Evolutionary conservation across 257 asterid genomes (phyloP).

Genomic region (Leonotis leonurus): DNA sequence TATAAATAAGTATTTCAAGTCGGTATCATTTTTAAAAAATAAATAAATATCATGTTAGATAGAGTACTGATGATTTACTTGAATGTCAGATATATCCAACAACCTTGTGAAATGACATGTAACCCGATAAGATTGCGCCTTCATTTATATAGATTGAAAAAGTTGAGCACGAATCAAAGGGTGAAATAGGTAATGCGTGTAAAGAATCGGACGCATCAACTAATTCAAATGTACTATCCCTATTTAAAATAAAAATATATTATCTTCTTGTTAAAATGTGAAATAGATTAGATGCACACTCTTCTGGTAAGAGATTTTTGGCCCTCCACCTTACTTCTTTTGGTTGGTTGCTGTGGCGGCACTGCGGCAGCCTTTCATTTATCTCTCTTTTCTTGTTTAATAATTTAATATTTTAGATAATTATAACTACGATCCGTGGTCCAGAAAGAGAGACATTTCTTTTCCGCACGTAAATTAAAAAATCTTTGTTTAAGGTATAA

Average conservation of each 20-base stretch:
- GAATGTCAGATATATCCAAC: neutral
- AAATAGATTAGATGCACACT: neutral
- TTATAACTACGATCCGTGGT: too few species aligned
- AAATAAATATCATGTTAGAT: too few species aligned
- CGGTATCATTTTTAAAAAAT: too few species aligned
- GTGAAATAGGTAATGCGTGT: neutral
- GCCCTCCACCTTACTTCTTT: constrained; percentile 23
- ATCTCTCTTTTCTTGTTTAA: neutral
- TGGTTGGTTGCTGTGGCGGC: constrained; percentile 23
- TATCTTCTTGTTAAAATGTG: constrained; percentile 25
- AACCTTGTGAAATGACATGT: neutral
- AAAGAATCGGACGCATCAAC: constrained; percentile 17
- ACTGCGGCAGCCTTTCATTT: neutral
- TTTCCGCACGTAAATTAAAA: too few species aligned
- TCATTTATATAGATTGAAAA: neutral
- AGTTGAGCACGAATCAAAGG: neutral
- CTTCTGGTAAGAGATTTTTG: neutral
- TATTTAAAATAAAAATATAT: constrained; percentile 10
- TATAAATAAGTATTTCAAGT: too few species aligned
- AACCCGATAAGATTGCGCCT: neutral
- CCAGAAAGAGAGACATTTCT: too few species aligned
- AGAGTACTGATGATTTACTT: neutral
- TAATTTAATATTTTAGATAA: too few species aligned
- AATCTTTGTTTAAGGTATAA: too few species aligned
- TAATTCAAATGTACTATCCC: constrained; percentile 15